Percentiles rank a stretch among this genome's conserved stretches.
Conservation (phyloP, 192 early-diverging fungal genomes). For the Backusella mclennaniae region DNA sequence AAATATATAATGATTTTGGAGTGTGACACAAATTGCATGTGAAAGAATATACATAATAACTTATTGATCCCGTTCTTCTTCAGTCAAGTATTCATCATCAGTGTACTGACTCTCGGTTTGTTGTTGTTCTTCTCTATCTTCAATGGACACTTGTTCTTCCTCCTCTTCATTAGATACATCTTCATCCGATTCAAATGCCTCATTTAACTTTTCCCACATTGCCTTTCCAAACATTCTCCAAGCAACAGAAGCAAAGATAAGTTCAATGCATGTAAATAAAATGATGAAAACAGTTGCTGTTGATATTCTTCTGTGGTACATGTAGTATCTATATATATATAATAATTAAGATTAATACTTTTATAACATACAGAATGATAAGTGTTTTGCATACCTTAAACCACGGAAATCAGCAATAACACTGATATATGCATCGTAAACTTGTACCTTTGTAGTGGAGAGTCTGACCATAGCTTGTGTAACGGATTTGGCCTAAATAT, state of each 20-base stretch:
- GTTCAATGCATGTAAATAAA: slow-evolving; percentile 46
- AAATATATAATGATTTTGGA: not conserved
- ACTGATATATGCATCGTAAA: slow-evolving; percentile 48
- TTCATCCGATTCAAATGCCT: not conserved
- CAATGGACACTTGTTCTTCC: not conserved
- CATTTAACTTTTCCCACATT: slow-evolving; percentile 20
- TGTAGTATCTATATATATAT: slow-evolving; percentile 43
- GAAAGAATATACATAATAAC: not conserved
- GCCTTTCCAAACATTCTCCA: slow-evolving; percentile 39
- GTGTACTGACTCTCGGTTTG: not conserved
- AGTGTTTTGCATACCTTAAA: slow-evolving; percentile 39
- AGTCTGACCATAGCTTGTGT: slow-evolving; percentile 45
- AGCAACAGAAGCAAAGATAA: slow-evolving; percentile 48
- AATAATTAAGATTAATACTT: not conserved
- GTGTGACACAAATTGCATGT: not conserved
- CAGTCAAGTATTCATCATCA: slow-evolving; percentile 3
- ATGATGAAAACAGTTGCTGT: slow-evolving; percentile 46
- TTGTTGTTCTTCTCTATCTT: not conserved
- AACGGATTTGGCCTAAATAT: slow-evolving; percentile 30
- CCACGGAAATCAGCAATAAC: slow-evolving; percentile 59
- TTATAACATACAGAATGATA: too few relatives aligned
- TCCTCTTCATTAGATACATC: not conserved
- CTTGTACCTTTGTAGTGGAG: slow-evolving; percentile 40
- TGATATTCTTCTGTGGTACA: slow-evolving; percentile 49
- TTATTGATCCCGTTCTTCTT: not conserved